Conservation (phyloP, 371 early-diverging fungal species). For the Lichtheimia corymbifera region DNA sequence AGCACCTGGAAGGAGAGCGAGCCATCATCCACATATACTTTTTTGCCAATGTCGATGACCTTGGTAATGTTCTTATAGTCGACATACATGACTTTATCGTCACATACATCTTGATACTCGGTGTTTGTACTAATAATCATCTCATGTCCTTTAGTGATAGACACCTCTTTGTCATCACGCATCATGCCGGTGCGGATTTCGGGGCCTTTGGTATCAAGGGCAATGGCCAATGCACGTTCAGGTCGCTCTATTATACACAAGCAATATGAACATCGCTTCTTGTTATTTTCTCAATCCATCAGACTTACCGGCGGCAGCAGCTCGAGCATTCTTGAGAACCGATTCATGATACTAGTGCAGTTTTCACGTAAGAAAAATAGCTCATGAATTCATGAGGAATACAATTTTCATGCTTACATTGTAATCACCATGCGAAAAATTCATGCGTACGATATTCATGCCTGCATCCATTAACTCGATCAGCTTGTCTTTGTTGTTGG, state of each 20-base stretch:
- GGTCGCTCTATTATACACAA: constrained; percentile 19
- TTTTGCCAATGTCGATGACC: constrained; percentile 75
- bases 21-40: constrained; percentile 84
- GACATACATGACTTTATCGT: constrained; percentile 74
- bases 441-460: constrained; percentile 94
- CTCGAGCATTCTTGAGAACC: constrained; percentile 75
- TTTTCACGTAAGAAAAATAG: not conserved
- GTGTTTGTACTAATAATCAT: constrained; percentile 81
- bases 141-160: constrained; percentile 65
- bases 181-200: constrained; percentile 84
- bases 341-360: constrained; percentile 72
- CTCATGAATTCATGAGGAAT: not conserved
- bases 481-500: constrained; percentile 77
- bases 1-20: constrained; percentile 81
- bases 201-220: constrained; percentile 87
- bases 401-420: constrained; percentile 34
- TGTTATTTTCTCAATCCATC: not conserved
- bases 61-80: constrained; percentile 86
- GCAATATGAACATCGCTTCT: not conserved
- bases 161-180: constrained; percentile 47
- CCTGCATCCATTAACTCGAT: constrained; percentile 85
- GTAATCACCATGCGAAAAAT: constrained; percentile 92
- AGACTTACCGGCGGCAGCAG: constrained; percentile 51
- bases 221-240: constrained; percentile 65
- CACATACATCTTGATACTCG: constrained; percentile 60